These are phyloP conservation scores for Rostrohypoxylon terebratum DNA, from an alignment of 495 filamentous ascomycete species.

Conservation along the genomic window DNA sequence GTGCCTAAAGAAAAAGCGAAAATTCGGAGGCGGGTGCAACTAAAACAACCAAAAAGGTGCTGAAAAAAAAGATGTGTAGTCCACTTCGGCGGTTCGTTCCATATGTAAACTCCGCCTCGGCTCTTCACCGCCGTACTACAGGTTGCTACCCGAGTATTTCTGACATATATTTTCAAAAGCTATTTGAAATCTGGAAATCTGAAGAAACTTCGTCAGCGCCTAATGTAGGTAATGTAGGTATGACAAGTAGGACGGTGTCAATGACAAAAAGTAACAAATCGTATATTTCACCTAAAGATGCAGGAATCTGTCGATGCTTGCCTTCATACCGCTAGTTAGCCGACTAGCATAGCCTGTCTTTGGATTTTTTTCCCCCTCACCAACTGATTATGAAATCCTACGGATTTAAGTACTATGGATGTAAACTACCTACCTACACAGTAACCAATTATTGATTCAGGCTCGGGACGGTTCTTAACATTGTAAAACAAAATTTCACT, in stretches of 20 bases:
- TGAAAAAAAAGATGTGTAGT: constrained; percentile 6
- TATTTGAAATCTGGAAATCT: not conserved
- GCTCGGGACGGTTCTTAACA: not conserved
- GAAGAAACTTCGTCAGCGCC: constrained; percentile 16
- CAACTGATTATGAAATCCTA: constrained; percentile 14
- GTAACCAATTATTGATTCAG: not conserved
- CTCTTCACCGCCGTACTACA: constrained; percentile 29
- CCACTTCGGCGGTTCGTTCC: not conserved
- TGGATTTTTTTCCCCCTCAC: not conserved
- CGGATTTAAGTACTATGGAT: constrained; percentile 6
- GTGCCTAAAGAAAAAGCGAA: constrained; percentile 23
- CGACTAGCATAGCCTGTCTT: constrained; percentile 25
- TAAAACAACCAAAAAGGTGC: not conserved
- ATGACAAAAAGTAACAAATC: constrained; percentile 18
- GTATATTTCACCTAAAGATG: constrained; percentile 10
- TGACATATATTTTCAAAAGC: not conserved
- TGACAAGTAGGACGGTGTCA: not conserved
- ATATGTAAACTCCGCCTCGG: constrained; percentile 22
- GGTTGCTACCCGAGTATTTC: not conserved
- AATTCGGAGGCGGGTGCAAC: constrained; percentile 20
- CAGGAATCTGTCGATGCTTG: constrained; percentile 19
- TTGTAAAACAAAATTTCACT: not conserved
- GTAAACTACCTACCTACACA: too few species aligned
- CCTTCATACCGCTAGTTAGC: constrained; percentile 37
- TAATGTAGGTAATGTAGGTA: constrained; percentile 20